A percentile compares a stretch with the other conserved stretches of the same genome.
Conservation (phyloP, 805 yeast genomes). For the Zygoascus biomembranicola region DNA sequence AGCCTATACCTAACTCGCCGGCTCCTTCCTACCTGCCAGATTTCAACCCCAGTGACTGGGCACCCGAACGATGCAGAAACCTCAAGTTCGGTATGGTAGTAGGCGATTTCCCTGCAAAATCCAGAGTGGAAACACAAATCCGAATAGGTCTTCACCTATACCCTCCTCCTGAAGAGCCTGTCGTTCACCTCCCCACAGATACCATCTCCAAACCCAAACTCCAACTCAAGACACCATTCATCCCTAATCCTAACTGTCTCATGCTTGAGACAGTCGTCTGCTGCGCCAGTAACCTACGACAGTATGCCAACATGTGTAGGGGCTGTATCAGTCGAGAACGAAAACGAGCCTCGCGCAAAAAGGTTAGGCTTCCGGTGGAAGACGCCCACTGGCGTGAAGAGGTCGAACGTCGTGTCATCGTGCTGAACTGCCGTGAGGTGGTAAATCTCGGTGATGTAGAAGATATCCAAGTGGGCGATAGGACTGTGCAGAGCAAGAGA, state of each 20-base stretch:
- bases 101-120: slow-evolving; percentile 61
- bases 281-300: slow-evolving; percentile 35
- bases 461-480: slow-evolving; percentile 21
- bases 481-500: slow-evolving; percentile 24
- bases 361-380: slow-evolving; percentile 62
- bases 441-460: slow-evolving; percentile 42
- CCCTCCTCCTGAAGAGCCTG: slow-evolving; percentile 68
- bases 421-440: slow-evolving; percentile 86
- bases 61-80: background rate
- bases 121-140: slow-evolving; percentile 94
- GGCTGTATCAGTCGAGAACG: slow-evolving; percentile 90
- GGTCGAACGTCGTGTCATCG: slow-evolving; percentile 70
- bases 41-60: slow-evolving; percentile 15
- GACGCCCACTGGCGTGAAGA: slow-evolving; percentile 76
- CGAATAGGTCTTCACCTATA: slow-evolving; percentile 59
- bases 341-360: slow-evolving; percentile 88
- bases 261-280: slow-evolving; percentile 73
- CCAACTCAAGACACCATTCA: slow-evolving; percentile 40
- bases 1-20: background rate
- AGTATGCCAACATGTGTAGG: slow-evolving; percentile 69
- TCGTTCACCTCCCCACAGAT: slow-evolving; percentile 78
- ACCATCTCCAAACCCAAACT: slow-evolving; percentile 81
- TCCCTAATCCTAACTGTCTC: slow-evolving; percentile 22
- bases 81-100: slow-evolving; percentile 26
- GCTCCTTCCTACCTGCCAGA: slow-evolving; percentile 5